These are phyloP conservation scores for Didymella pinodella DNA, from an alignment of 2,329 filamentous ascomycete genomes.

Conservation along the genomic window DNA sequence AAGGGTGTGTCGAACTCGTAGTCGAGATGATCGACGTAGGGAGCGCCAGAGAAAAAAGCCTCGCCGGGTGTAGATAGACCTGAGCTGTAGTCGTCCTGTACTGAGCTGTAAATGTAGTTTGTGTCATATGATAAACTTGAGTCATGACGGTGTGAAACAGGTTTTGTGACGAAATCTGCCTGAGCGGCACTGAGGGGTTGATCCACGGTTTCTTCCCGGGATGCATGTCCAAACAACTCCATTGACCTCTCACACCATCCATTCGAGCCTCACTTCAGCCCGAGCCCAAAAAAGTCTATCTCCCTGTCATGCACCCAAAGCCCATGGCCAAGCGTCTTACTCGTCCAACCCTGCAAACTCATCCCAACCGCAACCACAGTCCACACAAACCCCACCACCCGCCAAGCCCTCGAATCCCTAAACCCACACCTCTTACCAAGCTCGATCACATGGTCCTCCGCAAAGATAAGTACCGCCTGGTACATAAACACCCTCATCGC, in stretches of 20 bases:
- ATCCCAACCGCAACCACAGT: constrained; percentile 30
- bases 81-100: no score
- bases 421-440: constrained; percentile 31
- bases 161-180: no score
- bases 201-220: no score
- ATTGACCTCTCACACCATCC: not conserved
- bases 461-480: constrained; percentile 39
- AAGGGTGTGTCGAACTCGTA: no score
- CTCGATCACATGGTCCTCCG: constrained; percentile 42
- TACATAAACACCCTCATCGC: constrained; percentile 31
- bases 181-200: no score
- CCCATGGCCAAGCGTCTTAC: constrained; percentile 18
- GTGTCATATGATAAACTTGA: no score
- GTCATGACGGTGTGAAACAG: no score
- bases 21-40: no score
- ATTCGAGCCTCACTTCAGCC: constrained; percentile 11
- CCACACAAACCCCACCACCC: constrained; percentile 34
- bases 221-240: no score
- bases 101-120: no score
- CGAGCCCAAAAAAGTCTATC: constrained; percentile 34
- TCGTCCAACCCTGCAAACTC: constrained; percentile 19
- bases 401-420: constrained; percentile 27
- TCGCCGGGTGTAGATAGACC: no score
- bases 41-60: no score
- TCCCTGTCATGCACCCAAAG: constrained; percentile 34